A percentile compares a stretch with the other conserved stretches of the same genome.
phyloP scores from a whole-genome alignment of 139 green algal genomes.

The Coelastrella sp. region DNA sequence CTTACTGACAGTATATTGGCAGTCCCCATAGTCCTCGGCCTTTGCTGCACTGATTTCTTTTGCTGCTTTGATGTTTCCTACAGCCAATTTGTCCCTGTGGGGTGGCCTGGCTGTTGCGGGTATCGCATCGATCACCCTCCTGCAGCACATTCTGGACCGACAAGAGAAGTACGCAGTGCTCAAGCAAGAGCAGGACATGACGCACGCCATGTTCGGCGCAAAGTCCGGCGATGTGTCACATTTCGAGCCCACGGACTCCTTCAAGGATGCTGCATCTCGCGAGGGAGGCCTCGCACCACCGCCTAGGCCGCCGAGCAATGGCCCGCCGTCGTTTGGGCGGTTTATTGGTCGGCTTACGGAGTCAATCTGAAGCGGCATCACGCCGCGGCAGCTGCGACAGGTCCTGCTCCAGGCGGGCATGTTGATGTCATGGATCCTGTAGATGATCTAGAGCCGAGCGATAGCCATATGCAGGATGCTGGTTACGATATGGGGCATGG shows the following conservation, averaged over 20 bases:
- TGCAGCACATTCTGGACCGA: conserved; percentile 28
- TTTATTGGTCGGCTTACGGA: not conserved
- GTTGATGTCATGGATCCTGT: too few relatives aligned
- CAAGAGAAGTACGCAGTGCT: conserved; percentile 33
- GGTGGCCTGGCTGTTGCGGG: not conserved
- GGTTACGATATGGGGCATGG: too few relatives aligned
- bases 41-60: not conserved
- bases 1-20: too few relatives aligned
- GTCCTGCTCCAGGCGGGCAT: not conserved
- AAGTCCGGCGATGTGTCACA: not conserved
- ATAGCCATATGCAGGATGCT: too few relatives aligned
- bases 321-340: not conserved
- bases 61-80: not conserved
- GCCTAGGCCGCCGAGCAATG: not conserved
- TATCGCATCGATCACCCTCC: not conserved
- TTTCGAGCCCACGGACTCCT: not conserved
- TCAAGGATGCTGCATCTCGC: not conserved
- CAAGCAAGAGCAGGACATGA: not conserved
- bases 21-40: not conserved
- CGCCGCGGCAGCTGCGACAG: not conserved
- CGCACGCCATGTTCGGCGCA: not conserved
- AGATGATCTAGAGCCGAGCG: too few relatives aligned
- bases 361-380: not conserved
- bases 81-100: not conserved
- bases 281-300: not conserved